These are phyloP conservation scores for Eucalyptus pauciflora DNA, from an alignment of 345 rosid species.

Conservation along the genomic window DNA sequence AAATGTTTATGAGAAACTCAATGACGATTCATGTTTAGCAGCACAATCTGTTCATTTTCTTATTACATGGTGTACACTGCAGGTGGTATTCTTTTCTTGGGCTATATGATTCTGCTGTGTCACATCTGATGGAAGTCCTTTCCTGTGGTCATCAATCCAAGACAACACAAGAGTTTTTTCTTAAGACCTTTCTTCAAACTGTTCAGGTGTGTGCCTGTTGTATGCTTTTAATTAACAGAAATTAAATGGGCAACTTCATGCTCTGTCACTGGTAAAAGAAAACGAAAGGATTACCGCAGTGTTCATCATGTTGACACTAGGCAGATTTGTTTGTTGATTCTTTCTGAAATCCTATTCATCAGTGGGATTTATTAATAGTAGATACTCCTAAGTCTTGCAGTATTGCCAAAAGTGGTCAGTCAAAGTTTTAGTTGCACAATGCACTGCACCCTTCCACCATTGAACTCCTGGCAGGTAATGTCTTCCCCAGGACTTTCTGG, in stretches of 20 bases:
- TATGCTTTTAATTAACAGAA: neutral
- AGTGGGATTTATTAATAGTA: neutral
- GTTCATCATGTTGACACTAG: neutral
- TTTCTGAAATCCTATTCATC: neutral
- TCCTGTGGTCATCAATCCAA: slow-evolving; percentile 80
- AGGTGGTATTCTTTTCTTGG: slow-evolving; percentile 96
- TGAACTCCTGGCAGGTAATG: neutral
- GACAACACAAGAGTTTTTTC: slow-evolving; percentile 81
- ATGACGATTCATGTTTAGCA: neutral
- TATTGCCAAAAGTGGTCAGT: neutral
- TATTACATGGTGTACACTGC: neutral
- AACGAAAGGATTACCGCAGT: neutral
- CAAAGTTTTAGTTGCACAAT: neutral
- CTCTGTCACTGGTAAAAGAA: neutral
- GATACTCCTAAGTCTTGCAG: neutral
- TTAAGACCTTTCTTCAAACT: slow-evolving; percentile 71
- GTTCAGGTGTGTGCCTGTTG: slow-evolving; percentile 44
- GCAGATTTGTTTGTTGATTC: neutral
- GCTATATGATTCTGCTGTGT: slow-evolving; percentile 78
- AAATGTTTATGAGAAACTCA: neutral
- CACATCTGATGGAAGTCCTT: slow-evolving; percentile 72
- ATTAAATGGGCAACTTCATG: neutral
- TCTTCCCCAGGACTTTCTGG: neutral
- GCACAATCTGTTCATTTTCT: neutral
- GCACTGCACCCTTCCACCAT: neutral